These are phyloP conservation scores for Spinacia oleracea DNA, from an alignment of 179 eudicot species.

Conservation along the genomic window DNA sequence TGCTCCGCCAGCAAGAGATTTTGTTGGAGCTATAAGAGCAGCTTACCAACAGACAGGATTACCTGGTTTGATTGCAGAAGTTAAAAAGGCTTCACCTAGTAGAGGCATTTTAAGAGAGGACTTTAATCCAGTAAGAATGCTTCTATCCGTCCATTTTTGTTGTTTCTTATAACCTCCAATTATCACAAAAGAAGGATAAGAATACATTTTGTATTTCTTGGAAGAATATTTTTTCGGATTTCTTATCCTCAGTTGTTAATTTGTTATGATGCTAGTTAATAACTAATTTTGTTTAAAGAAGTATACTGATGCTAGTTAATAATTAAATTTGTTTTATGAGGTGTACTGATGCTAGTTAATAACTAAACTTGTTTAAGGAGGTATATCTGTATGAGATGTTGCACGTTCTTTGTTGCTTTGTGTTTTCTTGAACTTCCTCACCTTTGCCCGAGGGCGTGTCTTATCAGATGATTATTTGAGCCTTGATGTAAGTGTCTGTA, in stretches of 20 bases:
- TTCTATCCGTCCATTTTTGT: neutral
- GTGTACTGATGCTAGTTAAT: neutral
- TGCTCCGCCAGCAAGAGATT: slow-evolving; percentile 78
- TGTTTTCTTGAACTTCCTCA: neutral
- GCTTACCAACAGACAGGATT: slow-evolving; percentile 67
- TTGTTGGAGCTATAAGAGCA: slow-evolving; percentile 74
- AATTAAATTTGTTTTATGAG: neutral
- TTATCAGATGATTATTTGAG: neutral
- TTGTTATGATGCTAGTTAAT: neutral
- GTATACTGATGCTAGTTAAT: neutral
- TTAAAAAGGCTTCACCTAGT: slow-evolving; percentile 99
- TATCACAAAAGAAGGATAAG: neutral
- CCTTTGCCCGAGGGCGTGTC: neutral
- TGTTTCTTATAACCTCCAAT: neutral
- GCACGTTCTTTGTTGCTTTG: neutral
- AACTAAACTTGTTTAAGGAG: neutral
- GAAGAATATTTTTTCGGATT: neutral
- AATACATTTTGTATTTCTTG: neutral
- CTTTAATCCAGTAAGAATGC: slow-evolving; percentile 72
- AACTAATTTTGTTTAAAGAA: neutral
- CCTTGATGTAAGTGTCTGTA: neutral
- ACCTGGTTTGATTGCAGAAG: slow-evolving; percentile 96
- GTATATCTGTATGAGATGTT: neutral
- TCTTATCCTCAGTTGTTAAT: neutral
- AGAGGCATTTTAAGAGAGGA: slow-evolving; percentile 87